Base-by-base conservation (phyloP, 2,329 filamentous ascomycete genomes). In the Furcasterigmium sp. region DNA sequence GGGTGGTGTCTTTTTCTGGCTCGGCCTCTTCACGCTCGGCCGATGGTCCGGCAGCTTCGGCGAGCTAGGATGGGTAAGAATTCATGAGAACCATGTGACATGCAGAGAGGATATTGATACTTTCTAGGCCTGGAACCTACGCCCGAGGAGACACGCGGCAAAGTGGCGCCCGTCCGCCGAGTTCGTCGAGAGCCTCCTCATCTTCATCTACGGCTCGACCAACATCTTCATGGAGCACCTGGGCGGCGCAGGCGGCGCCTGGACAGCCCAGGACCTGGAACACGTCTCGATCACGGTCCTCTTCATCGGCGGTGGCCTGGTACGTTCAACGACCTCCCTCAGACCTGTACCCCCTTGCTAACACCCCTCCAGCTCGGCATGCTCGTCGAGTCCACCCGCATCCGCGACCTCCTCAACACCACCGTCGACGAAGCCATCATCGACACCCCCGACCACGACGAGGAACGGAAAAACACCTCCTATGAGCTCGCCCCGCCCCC, bases 221-320 rank as follows among this genome's bases (percentile, higher is more conserved):
- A 96, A 97, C 63, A 83, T 97, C 45, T 96, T 95, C 64, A 72
- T 97, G 23, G 91, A 97, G 64, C 91, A 95, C 58, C 73, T 97
- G 20, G 82, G 83, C 42, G 78, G 76, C 40, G 83, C 80, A 75
- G 87, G 85, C 28, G 67, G 72, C 11, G 73, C 64, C 41, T 97
- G 90, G 85, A 82, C 76, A 41, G 67, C 88, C 1, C 79, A 85
- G 47, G 91, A 97, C 60, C 69, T 97, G 17, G 91, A 97, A 65
- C 93, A 97, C 62, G 71, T 95, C 37, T 91, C 90, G 11, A 96
- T 97, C 55, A 91, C 91, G 0, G 75, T 96, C 37, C 80, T 97
- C 61, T 97, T 97, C 69, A 87, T 96, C 49, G 91, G 91, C 43
- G 91, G 91, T 52, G 91, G 93, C 37, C 60, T 95, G 66, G 85